Evolutionary conservation across 1,284 basidiomycete species (phyloP).

Genomic region (Rhodotorula mucilaginosa): DNA sequence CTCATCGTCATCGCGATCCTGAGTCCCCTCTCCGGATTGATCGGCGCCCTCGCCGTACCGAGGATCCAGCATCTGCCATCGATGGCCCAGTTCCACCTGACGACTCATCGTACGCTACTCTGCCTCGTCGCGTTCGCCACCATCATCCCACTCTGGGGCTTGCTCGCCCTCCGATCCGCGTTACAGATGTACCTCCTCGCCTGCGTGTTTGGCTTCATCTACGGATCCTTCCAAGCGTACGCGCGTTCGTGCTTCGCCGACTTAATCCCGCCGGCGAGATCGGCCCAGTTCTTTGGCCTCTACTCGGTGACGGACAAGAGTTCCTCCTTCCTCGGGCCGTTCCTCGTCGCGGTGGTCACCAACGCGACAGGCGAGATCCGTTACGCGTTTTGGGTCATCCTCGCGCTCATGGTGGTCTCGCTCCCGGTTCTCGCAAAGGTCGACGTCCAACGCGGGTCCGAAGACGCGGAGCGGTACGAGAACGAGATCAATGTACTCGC

Average conservation of each 20-base stretch:
- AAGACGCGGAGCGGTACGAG: slow-evolving; percentile 57
- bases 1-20: slow-evolving; percentile 67
- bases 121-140: slow-evolving; percentile 65
- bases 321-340: slow-evolving; percentile 80
- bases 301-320: slow-evolving; percentile 90
- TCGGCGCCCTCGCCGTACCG: slow-evolving; percentile 71
- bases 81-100: slow-evolving; percentile 47
- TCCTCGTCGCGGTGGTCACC: slow-evolving; percentile 75
- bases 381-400: slow-evolving; percentile 81
- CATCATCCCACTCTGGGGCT: slow-evolving; percentile 70
- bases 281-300: slow-evolving; percentile 68
- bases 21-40: slow-evolving; percentile 64
- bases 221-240: slow-evolving; percentile 76
- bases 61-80: slow-evolving; percentile 57
- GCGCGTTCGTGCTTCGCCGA: slow-evolving; percentile 74
- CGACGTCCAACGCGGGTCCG: slow-evolving; percentile 64
- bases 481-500: background rate
- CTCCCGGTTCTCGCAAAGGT: slow-evolving; percentile 65
- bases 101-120: slow-evolving; percentile 66
- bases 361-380: slow-evolving; percentile 80
- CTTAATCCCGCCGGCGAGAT: slow-evolving; percentile 71
- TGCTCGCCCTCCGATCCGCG: slow-evolving; percentile 71
- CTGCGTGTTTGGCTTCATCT: slow-evolving; percentile 73
- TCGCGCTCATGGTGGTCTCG: slow-evolving; percentile 72
- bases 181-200: slow-evolving; percentile 81